Evolutionary conservation across 352 stramenopile species (phyloP).

Genomic region (Globisporangium radiosum): DNA sequence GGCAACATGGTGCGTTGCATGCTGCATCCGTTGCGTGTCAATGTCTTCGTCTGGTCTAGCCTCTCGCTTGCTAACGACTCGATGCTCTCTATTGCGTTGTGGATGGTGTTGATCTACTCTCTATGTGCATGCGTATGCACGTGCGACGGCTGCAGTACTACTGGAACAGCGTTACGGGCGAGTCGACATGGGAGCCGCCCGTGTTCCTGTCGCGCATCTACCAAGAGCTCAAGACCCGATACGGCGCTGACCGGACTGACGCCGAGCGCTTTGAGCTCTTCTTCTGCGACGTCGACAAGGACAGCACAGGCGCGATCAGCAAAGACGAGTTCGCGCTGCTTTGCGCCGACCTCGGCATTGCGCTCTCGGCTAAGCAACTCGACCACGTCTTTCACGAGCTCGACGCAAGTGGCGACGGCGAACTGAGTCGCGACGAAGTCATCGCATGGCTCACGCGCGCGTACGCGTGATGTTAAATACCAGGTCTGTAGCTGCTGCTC

Average conservation of each 20-base stretch:
- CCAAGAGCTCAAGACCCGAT: slow-evolving; percentile 43
- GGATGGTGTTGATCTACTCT: too few species aligned
- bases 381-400: slow-evolving; percentile 48
- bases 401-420: slow-evolving; percentile 51
- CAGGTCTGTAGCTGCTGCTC: neutral
- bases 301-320: slow-evolving; percentile 53
- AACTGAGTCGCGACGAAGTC: slow-evolving; percentile 55
- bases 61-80: too few species aligned
- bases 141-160: slow-evolving; percentile 37
- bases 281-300: slow-evolving; percentile 54
- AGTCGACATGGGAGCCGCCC: slow-evolving; percentile 60
- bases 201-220: slow-evolving; percentile 46
- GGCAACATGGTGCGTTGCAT: slow-evolving; percentile 42
- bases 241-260: slow-evolving; percentile 38
- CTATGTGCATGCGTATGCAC: too few species aligned
- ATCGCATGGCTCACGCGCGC: slow-evolving; percentile 48
- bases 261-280: slow-evolving; percentile 61
- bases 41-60: too few species aligned
- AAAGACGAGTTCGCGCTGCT: slow-evolving; percentile 55
- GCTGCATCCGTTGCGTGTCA: too few species aligned
- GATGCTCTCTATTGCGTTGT: too few species aligned
- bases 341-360: slow-evolving; percentile 64
- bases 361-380: slow-evolving; percentile 50
- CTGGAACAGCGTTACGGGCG: slow-evolving; percentile 58
- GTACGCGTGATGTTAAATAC: slow-evolving; percentile 11